Percentiles rank a stretch among this genome's conserved stretches.
These are phyloP conservation scores for Scheffersomyces insectosa DNA, from an alignment of 1,139 yeast genomes.

Conservation along the genomic window DNA sequence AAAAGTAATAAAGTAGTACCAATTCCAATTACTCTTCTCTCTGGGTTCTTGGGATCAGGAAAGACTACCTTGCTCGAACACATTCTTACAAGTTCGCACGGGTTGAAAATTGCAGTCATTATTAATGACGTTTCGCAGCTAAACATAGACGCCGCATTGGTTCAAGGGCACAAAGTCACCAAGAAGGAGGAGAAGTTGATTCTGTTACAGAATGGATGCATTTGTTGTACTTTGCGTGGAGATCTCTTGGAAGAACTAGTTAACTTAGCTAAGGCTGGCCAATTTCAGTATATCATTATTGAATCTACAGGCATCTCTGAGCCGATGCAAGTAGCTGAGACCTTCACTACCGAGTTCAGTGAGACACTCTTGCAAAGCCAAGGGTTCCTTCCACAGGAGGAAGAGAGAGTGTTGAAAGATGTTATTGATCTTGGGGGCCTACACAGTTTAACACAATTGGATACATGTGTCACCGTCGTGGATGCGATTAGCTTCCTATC, in stretches of 20 bases:
- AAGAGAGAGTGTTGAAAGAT: constrained; percentile 25
- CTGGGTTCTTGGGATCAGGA: constrained; percentile 48
- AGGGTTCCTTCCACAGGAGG: constrained; percentile 18
- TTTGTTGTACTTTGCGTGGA: constrained; percentile 48
- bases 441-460: constrained; percentile 35
- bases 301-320: constrained; percentile 50
- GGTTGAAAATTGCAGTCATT: constrained; percentile 42
- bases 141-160: constrained; percentile 43
- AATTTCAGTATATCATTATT: constrained; percentile 42
- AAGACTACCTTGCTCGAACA: constrained; percentile 47
- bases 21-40: constrained; percentile 42
- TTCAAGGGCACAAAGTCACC: constrained; percentile 38
- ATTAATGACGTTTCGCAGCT: constrained; percentile 42
- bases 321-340: constrained; percentile 53
- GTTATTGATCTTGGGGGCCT: constrained; percentile 40
- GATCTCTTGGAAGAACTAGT: constrained; percentile 45
- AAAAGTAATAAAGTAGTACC: constrained; percentile 10
- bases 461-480: constrained; percentile 49
- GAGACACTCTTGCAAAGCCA: constrained; percentile 24
- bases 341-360: constrained; percentile 43
- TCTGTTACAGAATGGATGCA: constrained; percentile 49
- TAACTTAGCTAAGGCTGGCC: constrained; percentile 29
- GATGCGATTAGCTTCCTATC: constrained; percentile 41
- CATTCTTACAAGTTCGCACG: constrained; percentile 39
- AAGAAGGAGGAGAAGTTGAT: constrained; percentile 43